Evolutionary conservation across 305 asterid genomes (phyloP).

Genomic region (Plantago coronopus): DNA sequence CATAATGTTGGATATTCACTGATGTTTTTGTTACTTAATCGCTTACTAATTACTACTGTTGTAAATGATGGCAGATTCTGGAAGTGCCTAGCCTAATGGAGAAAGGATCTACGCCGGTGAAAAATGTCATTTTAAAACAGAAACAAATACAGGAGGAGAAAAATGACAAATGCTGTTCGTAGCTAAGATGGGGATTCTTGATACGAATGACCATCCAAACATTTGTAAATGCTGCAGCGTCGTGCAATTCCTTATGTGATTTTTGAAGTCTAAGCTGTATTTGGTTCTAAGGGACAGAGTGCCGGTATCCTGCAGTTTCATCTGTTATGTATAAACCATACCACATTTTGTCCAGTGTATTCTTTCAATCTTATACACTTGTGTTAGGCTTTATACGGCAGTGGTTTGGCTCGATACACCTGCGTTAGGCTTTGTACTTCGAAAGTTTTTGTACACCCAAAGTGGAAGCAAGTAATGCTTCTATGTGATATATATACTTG

Average conservation of each 20-base stretch:
- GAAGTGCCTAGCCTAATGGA: constrained; percentile 74
- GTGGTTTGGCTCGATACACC: too few species aligned
- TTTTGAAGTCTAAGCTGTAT: too few species aligned
- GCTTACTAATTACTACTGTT: neutral
- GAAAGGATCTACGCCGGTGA: constrained; percentile 73
- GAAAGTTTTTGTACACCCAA: neutral
- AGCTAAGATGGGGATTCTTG: neutral
- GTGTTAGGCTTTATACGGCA: neutral
- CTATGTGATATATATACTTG: neutral
- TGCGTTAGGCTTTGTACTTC: too few species aligned
- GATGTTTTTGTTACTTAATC: neutral
- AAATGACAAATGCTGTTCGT: constrained; percentile 50
- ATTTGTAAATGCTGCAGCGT: neutral
- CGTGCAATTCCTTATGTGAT: neutral
- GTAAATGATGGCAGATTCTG: constrained; percentile 45
- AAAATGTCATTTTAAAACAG: constrained; percentile 62
- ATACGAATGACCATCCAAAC: neutral
- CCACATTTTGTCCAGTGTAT: neutral
- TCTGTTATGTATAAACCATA: neutral
- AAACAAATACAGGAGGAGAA: constrained; percentile 32
- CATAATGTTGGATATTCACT: neutral
- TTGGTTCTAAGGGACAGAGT: too few species aligned
- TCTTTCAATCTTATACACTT: neutral
- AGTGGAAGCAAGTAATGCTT: neutral
- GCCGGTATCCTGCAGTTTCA: neutral